Percentiles rank a stretch among this genome's conserved stretches.
Evolutionary conservation across 345 rosid species (phyloP).

Genomic region (Mallotus nudiflorus): DNA sequence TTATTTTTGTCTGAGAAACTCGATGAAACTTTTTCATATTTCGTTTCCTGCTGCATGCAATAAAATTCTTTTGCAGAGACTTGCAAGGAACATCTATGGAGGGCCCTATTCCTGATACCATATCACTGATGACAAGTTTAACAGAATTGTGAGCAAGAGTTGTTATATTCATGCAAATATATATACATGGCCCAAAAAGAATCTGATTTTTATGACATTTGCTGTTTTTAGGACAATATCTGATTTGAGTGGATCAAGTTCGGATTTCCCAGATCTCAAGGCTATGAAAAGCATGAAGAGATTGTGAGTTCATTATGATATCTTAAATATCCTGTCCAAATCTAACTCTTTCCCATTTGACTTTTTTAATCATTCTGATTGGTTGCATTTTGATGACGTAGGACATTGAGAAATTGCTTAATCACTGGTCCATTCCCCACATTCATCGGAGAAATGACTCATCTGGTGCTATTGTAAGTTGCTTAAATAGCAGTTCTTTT

Average conservation of each 20-base stretch:
- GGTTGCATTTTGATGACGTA: slow-evolving; percentile 23
- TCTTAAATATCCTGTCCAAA: neutral
- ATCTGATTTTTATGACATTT: neutral
- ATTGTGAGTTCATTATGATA: slow-evolving; percentile 52
- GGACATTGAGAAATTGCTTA: slow-evolving; percentile 65
- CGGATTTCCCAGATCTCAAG: slow-evolving; percentile 51
- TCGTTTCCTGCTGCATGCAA: neutral
- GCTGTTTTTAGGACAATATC: slow-evolving; percentile 33
- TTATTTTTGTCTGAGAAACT: neutral
- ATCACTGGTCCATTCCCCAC: slow-evolving; percentile 49
- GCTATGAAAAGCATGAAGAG: slow-evolving; percentile 13
- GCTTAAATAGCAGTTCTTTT: neutral
- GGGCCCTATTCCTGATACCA: slow-evolving; percentile 80
- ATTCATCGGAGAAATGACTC: slow-evolving; percentile 40
- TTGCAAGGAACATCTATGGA: slow-evolving; percentile 81
- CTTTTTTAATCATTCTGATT: neutral
- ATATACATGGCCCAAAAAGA: neutral
- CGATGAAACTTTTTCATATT: no score
- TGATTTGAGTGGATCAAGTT: slow-evolving; percentile 54
- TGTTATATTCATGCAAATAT: neutral
- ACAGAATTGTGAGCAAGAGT: slow-evolving; percentile 49
- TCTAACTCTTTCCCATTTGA: neutral
- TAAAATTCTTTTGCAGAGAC: slow-evolving; percentile 41
- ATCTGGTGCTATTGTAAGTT: slow-evolving; percentile 54
- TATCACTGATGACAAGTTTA: slow-evolving; percentile 54